Evolutionary conservation across 805 yeast species (phyloP).

Genomic region (Yarrowia sp.): DNA sequence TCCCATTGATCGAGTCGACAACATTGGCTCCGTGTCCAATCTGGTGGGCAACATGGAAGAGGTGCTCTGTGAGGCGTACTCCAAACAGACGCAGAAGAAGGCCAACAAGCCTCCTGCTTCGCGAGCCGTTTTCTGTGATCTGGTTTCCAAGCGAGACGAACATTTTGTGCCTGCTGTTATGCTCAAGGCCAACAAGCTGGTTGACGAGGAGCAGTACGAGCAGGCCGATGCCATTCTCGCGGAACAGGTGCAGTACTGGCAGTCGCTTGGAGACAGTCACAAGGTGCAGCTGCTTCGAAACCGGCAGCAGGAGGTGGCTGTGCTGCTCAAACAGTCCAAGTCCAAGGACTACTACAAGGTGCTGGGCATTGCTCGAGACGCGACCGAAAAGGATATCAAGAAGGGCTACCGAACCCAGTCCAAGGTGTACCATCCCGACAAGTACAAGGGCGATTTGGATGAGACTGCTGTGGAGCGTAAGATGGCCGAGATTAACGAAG

Average conservation of each 20-base stretch:
- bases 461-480: slow-evolving; percentile 69
- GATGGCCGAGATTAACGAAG: slow-evolving; percentile 91
- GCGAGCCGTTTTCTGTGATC: slow-evolving; percentile 36
- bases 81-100: slow-evolving; percentile 31
- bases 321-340: slow-evolving; percentile 35
- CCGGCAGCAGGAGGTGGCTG: slow-evolving; percentile 31
- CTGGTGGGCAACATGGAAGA: slow-evolving; percentile 39
- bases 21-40: slow-evolving; percentile 13
- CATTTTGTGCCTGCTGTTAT: slow-evolving; percentile 42
- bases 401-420: slow-evolving; percentile 77
- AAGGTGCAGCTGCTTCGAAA: slow-evolving; percentile 23
- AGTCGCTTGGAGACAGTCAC: slow-evolving; percentile 26
- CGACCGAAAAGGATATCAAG: slow-evolving; percentile 68
- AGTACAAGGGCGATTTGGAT: slow-evolving; percentile 65
- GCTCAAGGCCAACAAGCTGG: slow-evolving; percentile 28
- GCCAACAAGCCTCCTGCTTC: slow-evolving; percentile 32
- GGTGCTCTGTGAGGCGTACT: slow-evolving; percentile 44
- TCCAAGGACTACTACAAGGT: slow-evolving; percentile 76
- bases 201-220: slow-evolving; percentile 31
- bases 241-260: slow-evolving; percentile 29
- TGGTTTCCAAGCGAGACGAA: slow-evolving; percentile 30
- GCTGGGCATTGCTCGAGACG: slow-evolving; percentile 62
- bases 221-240: slow-evolving; percentile 28
- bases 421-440: slow-evolving; percentile 88
- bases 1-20: not conserved